Percentiles rank a stretch among this genome's conserved stretches.
These are phyloP conservation scores for Chlamydomonas eustigma DNA, from an alignment of 139 green algal genomes.

Conservation along the genomic window DNA sequence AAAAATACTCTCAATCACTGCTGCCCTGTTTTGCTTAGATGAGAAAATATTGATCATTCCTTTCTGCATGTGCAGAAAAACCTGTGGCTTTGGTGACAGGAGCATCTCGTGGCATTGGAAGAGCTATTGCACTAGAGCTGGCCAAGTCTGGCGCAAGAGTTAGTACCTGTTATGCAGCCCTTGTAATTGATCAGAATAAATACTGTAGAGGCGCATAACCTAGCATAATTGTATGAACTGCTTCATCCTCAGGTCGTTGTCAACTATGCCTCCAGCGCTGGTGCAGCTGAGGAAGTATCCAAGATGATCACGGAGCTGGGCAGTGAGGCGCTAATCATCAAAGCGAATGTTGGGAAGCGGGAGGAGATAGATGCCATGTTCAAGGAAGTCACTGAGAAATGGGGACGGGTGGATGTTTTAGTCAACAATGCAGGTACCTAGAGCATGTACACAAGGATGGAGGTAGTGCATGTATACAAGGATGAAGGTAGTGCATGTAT, in stretches of 20 bases:
- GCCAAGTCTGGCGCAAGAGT: conserved; percentile 65
- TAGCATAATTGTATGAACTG: too few relatives aligned
- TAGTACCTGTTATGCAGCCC: too few relatives aligned
- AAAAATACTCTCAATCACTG: too few relatives aligned
- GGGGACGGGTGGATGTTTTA: conserved; percentile 91
- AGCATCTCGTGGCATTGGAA: conserved; percentile 89
- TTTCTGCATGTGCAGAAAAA: not conserved
- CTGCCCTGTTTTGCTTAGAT: too few relatives aligned
- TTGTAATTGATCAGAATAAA: too few relatives aligned
- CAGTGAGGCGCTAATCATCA: conserved; percentile 70
- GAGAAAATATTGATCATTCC: too few relatives aligned
- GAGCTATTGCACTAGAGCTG: conserved; percentile 82
- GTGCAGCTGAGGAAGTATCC: conserved; percentile 81
- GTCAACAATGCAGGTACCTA: conserved; percentile 99
- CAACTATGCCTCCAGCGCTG: conserved; percentile 76
- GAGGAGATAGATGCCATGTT: conserved; percentile 75
- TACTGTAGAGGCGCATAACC: too few relatives aligned
- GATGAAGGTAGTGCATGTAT: too few relatives aligned
- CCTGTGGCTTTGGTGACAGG: conserved; percentile 89
- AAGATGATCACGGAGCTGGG: conserved; percentile 44
- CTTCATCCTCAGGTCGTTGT: conserved; percentile 63
- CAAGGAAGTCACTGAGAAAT: conserved; percentile 69
- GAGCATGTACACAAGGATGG: too few relatives aligned
- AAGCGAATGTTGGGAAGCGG: conserved; percentile 64
- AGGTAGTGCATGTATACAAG: too few relatives aligned